These are phyloP conservation scores for Thelonectria discophora DNA, from an alignment of 2,329 filamentous ascomycete species.

Conservation along the genomic window DNA sequence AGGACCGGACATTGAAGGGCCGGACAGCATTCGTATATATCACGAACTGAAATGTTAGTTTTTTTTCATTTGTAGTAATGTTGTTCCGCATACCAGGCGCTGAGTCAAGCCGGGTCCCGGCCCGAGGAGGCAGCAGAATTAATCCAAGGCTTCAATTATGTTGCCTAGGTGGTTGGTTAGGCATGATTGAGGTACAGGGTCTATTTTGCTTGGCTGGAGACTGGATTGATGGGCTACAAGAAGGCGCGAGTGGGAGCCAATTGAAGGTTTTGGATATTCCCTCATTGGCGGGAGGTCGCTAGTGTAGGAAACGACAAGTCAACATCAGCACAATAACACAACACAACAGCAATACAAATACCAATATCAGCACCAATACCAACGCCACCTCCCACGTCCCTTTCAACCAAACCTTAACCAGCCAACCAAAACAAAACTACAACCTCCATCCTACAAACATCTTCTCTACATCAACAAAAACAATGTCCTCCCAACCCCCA, in stretches of 20 bases:
- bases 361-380: too few relatives aligned
- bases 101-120: not conserved
- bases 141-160: constrained; percentile 9
- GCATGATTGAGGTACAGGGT: not conserved
- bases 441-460: not conserved
- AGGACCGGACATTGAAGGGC: too few relatives aligned
- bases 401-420: too few relatives aligned
- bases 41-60: constrained; percentile 3
- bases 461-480: not conserved
- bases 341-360: too few relatives aligned
- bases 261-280: not conserved
- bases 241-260: constrained; percentile 1
- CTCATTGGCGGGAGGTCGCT: not conserved
- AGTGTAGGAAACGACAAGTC: not conserved
- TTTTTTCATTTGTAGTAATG: not conserved
- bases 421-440: not conserved
- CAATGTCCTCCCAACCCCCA: not conserved
- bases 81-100: not conserved
- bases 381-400: not conserved
- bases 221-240: constrained; percentile 14
- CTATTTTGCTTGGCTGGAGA: constrained; percentile 16
- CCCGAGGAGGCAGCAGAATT: constrained; percentile 16
- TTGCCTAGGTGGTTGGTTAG: constrained; percentile 11
- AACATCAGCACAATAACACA: not conserved
- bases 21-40: not conserved